Evolutionary conservation across 257 asterid genomes (phyloP), one percentile per base, ranked within the genome.

Genomic region (Vinca minor): DNA sequence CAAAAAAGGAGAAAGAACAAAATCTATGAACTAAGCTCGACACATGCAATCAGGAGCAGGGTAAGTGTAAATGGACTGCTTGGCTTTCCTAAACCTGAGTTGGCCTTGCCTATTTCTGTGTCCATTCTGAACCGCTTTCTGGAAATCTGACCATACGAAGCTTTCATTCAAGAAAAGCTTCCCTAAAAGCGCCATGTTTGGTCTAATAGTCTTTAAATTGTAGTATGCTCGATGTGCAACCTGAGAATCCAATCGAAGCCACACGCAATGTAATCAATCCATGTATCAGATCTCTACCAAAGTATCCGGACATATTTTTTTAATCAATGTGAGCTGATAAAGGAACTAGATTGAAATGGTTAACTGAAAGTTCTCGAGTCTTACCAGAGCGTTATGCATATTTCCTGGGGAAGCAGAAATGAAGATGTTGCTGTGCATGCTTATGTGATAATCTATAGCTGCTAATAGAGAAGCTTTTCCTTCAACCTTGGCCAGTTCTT

Each of bases 21-120:
- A 31, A 18, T n/a, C n/a, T n/a, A 28, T 31, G 14, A 31, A 10
- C 62, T 31, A 56, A 56, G 87, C 79, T 47, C 56, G 77, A 79
- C 96, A 92, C 98, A 88, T 92, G 79, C 98, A 92, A 76, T 92
- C 95, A 0, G 96, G 96, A 35, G 95, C 95, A 35, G 98, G 98
- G 34, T 92, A 92, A 0, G 98, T 89, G 12, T 82, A 92, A 28
- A 92, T 80, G 28, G 96, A 89, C 71, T 92, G 96, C 47, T 72
- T 62, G 10, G 90, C 78, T 69, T 81, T 92, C 29, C 96, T 90
- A 59, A 79, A 68, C 69, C 91, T 72, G 79, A 89, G 74, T 69
- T 81, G 87, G 64, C 98, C 98, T 77, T 89, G 96, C 79, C 98
- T 71, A 77, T 71, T 79, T 58, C 65, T 62, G 77, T 92, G 98